Percentiles rank a stretch among this genome's conserved stretches.
Evolutionary conservation across 2,329 filamentous ascomycete genomes (phyloP).

Genomic region (Aspergillus caelatus): DNA sequence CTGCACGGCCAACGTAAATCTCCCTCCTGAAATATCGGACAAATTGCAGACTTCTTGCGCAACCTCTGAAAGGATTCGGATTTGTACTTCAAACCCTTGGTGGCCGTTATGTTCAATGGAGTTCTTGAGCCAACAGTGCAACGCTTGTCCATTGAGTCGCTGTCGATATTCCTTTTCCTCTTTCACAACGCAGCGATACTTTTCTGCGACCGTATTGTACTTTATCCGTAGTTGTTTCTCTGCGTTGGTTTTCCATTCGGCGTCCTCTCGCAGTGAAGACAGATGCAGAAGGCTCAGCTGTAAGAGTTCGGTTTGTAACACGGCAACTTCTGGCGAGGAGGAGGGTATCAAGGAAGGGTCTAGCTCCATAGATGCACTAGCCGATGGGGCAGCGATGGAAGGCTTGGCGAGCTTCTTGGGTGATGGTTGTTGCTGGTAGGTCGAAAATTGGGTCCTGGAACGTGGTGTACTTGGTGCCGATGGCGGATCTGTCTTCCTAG

Average conservation of each 20-base stretch:
- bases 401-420: slow-evolving; percentile 40
- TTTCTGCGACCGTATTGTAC: slow-evolving; percentile 38
- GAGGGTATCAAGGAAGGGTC: slow-evolving; percentile 29
- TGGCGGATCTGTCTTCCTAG: slow-evolving; percentile 22
- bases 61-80: slow-evolving; percentile 43
- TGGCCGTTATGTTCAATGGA: slow-evolving; percentile 29
- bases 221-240: slow-evolving; percentile 36
- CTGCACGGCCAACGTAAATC: slow-evolving; percentile 33
- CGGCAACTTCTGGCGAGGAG: slow-evolving; percentile 38
- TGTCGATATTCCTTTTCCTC: slow-evolving; percentile 38
- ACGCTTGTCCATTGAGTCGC: slow-evolving; percentile 38
- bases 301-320: slow-evolving; percentile 47
- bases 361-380: slow-evolving; percentile 16
- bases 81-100: slow-evolving; percentile 38
- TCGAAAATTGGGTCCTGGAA: slow-evolving; percentile 36
- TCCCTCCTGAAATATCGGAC: slow-evolving; percentile 26
- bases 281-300: slow-evolving; percentile 46
- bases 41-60: slow-evolving; percentile 42
- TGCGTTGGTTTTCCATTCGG: slow-evolving; percentile 34
- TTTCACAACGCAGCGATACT: slow-evolving; percentile 34
- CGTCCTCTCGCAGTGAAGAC: slow-evolving; percentile 29
- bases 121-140: slow-evolving; percentile 38
- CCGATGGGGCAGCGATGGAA: slow-evolving; percentile 21
- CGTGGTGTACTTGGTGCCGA: slow-evolving; percentile 24
- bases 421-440: slow-evolving; percentile 42